Percentiles rank a stretch among this genome's conserved stretches.
Evolutionary conservation across 805 yeast genomes (phyloP).

Genomic region (Saturnispora bothae): DNA sequence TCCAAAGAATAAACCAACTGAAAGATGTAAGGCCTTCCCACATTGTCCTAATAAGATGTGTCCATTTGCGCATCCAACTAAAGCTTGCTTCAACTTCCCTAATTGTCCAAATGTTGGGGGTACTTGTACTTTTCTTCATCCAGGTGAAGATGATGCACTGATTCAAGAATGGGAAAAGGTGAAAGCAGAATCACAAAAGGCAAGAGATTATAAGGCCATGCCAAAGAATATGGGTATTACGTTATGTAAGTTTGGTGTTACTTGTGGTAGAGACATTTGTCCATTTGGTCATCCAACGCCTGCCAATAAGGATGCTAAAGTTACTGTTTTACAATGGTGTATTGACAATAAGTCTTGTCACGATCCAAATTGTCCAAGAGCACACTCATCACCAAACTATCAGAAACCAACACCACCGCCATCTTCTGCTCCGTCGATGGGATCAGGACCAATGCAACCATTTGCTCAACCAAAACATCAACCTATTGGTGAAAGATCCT

Average conservation of each 20-base stretch:
- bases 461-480: conserved; percentile 2
- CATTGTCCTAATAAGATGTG: conserved; percentile 60
- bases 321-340: conserved; percentile 67
- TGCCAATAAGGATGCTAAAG: conserved; percentile 63
- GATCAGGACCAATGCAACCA: neutral
- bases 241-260: conserved; percentile 65
- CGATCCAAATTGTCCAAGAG: conserved; percentile 52
- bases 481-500: conserved; percentile 32
- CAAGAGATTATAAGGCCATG: conserved; percentile 7
- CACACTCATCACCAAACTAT: conserved; percentile 71
- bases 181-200: conserved; percentile 23
- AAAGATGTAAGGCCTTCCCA: conserved; percentile 64
- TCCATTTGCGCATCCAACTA: conserved; percentile 71
- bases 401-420: conserved; percentile 19
- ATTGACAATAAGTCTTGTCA: conserved; percentile 53
- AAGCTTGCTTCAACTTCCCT: conserved; percentile 62
- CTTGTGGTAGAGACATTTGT: conserved; percentile 70
- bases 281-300: conserved; percentile 92
- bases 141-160: conserved; percentile 71
- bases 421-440: conserved; percentile 1
- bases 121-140: conserved; percentile 74
- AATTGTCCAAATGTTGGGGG: conserved; percentile 73
- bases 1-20: conserved; percentile 37
- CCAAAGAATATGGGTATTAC: conserved; percentile 32
- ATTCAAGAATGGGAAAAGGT: conserved; percentile 58